A percentile compares a stretch with the other conserved stretches of the same genome.
These are phyloP conservation scores for Leccinum imitatum DNA, from an alignment of 768 basidiomycete species.

Conservation along the genomic window DNA sequence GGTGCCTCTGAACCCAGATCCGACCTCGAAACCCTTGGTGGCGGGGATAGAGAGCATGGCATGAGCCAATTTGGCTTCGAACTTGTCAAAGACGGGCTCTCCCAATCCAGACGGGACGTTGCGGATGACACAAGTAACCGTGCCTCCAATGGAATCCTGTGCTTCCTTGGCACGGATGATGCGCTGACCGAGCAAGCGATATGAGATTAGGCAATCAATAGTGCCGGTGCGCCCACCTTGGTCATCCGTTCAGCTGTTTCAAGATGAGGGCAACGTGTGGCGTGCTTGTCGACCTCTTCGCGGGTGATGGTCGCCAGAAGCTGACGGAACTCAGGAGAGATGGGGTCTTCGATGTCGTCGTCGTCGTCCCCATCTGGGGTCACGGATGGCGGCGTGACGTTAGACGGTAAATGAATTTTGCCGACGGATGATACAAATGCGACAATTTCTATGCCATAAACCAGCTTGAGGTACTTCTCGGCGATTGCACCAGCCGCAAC, in stretches of 20 bases:
- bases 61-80: slow-evolving; percentile 92
- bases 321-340: slow-evolving; percentile 80
- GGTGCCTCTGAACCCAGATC: slow-evolving; percentile 93
- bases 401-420: slow-evolving; percentile 77
- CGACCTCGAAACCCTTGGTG: slow-evolving; percentile 97
- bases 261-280: slow-evolving; percentile 86
- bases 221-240: slow-evolving; percentile 48
- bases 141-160: slow-evolving; percentile 96
- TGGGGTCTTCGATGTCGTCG: slow-evolving; percentile 65
- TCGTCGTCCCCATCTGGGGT: slow-evolving; percentile 49
- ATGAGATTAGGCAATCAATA: slow-evolving; percentile 36
- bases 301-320: slow-evolving; percentile 80
- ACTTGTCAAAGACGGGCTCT: slow-evolving; percentile 98
- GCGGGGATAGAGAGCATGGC: slow-evolving; percentile 99
- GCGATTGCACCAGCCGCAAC: slow-evolving; percentile 99
- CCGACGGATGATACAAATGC: slow-evolving; percentile 98
- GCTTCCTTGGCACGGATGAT: slow-evolving; percentile 91
- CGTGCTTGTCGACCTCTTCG: slow-evolving; percentile 83
- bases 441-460: slow-evolving; percentile 90
- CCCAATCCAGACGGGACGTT: slow-evolving; percentile 89
- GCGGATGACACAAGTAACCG: slow-evolving; percentile 94
- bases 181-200: slow-evolving; percentile 49
- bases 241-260: slow-evolving; percentile 92
- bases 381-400: slow-evolving; percentile 41
- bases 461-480: slow-evolving; percentile 87